phyloP scores from a whole-genome alignment of 148 eudicot species.

The Fagopyrum esculentum region DNA sequence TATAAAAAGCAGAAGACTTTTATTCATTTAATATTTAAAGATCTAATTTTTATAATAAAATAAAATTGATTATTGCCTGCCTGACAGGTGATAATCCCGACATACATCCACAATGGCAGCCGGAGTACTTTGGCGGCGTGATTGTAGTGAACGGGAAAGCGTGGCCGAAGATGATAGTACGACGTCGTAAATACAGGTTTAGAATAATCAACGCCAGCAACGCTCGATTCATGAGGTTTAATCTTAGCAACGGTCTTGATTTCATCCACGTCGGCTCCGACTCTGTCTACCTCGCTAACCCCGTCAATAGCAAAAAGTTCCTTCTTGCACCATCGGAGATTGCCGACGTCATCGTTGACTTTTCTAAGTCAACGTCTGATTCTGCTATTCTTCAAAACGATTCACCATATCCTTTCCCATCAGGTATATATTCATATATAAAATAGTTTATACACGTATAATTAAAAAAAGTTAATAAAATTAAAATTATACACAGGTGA shows the following conservation, averaged over 20 bases:
- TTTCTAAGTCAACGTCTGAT: slow-evolving; percentile 37
- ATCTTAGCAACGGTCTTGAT: slow-evolving; percentile 38
- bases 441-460: background rate
- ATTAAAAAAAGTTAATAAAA: background rate
- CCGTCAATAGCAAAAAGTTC: slow-evolving; percentile 26
- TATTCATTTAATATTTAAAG: too few relatives aligned
- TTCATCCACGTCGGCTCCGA: slow-evolving; percentile 68
- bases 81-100: slow-evolving; percentile 53
- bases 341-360: slow-evolving; percentile 64
- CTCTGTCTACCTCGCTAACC: slow-evolving; percentile 43
- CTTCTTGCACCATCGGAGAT: slow-evolving; percentile 80
- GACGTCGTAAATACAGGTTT: slow-evolving; percentile 61
- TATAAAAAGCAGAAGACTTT: too few relatives aligned
- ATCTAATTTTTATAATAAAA: too few relatives aligned
- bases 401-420: slow-evolving; percentile 67
- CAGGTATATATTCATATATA: slow-evolving; percentile 21
- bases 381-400: slow-evolving; percentile 44
- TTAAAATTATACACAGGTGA: slow-evolving; percentile 24
- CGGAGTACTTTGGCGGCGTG: slow-evolving; percentile 78
- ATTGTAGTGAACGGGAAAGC: slow-evolving; percentile 89
- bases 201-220: slow-evolving; percentile 81
- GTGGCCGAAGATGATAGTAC: slow-evolving; percentile 74
- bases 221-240: slow-evolving; percentile 63
- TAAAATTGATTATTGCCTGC: too few relatives aligned
- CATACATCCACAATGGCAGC: slow-evolving; percentile 86